Base-by-base conservation (phyloP, 1,284 basidiomycete species). In the Anthracocystis walkeri region DNA sequence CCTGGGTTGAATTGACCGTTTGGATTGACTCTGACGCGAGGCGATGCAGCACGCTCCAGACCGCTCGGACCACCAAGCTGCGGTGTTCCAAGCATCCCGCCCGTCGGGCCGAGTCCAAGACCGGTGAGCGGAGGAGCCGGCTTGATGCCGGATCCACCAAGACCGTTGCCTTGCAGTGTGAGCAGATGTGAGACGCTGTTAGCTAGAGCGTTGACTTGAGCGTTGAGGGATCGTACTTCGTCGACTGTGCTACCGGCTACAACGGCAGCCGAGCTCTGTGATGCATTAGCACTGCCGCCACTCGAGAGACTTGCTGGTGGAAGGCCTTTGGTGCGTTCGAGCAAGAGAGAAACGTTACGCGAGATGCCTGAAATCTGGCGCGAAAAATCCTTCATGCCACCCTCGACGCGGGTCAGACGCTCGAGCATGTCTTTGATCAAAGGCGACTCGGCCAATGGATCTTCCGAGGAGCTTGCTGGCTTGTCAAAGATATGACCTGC, bases 371-470 rank as follows among this genome's bases (percentile, higher is more conserved):
- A 87, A 41, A 94, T 87, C 77, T 93, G 90, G 7, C 90, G 89
- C 79, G 91, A 91, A 52, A 94, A 90, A 78, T 93, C 90, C 48
- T 90, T 88, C 38, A 90, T 89, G 3, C 90, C 88, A 63, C 88
- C 87, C 85, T 94, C 93, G 84, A 89, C 91, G 54, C 91, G 89
- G 38, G 89, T 85, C 46, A 94, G 88, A 35, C 93, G 90, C 69
- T 92, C 91, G 38, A 93, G 84, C 56, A 94, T 87, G 67, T 93
- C 92, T 68, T 90, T 89, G 67, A 94, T 89, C 71, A 92, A 29
- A 20, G 73, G 46, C n/a, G 58, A 65, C 25, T 74, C 65, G 50
- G 23, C 53, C 10, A 66, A 41, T 7, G 38, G 35, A 8, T 71
- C 62, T 16, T 78, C 76, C 4, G 44, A 25, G 25, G 50, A 6